Evolutionary conservation across 768 basidiomycete species (phyloP).

Genomic region (Tylopilus vinaceipallidus): DNA sequence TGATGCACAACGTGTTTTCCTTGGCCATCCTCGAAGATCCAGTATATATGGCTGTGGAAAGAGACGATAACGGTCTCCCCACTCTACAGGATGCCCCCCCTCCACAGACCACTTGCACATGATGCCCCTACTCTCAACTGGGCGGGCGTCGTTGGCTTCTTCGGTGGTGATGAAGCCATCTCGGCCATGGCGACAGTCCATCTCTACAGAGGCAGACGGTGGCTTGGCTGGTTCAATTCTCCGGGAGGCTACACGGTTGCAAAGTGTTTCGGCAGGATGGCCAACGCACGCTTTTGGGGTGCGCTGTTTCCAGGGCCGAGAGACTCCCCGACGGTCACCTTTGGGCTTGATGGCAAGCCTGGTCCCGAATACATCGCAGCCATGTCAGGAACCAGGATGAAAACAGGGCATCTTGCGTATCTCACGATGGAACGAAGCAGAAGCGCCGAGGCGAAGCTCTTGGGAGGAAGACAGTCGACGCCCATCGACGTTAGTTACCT

Average conservation of each 20-base stretch:
- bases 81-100: conserved; percentile 13
- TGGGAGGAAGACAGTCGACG: conserved; percentile 9
- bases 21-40: too few species aligned
- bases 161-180: conserved; percentile 37
- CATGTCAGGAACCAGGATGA: conserved; percentile 32
- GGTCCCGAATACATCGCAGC: conserved; percentile 29
- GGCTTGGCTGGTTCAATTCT: too few species aligned
- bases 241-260: too few species aligned
- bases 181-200: conserved; percentile 34
- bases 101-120: conserved; percentile 16
- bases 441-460: background rate
- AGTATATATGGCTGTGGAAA: too few species aligned
- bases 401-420: too few species aligned
- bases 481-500: conserved; percentile 16
- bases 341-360: conserved; percentile 26
- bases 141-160: too few species aligned
- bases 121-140: too few species aligned
- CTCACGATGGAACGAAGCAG: too few species aligned
- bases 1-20: too few species aligned
- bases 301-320: conserved; percentile 30
- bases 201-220: conserved; percentile 28
- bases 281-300: conserved; percentile 30
- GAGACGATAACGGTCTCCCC: too few species aligned
- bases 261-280: too few species aligned
- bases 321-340: too few species aligned